Conservation (phyloP, 2,329 filamentous ascomycete genomes). For the Cercospora janseana region DNA sequence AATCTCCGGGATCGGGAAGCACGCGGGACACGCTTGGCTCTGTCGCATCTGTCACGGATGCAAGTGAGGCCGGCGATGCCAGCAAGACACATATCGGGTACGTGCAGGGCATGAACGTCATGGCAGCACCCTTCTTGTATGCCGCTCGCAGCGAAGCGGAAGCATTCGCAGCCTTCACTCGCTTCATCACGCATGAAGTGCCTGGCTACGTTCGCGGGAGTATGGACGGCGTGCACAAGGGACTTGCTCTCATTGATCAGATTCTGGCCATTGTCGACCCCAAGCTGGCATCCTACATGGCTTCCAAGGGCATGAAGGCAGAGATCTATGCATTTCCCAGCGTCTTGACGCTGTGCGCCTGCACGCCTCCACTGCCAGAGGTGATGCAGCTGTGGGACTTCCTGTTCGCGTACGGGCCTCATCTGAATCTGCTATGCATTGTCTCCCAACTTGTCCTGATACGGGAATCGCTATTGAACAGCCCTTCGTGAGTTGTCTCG, state of each 20-base stretch:
- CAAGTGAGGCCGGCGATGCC: slow-evolving; percentile 56
- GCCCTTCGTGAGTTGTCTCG: slow-evolving; percentile 65
- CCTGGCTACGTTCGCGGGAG: slow-evolving; percentile 92
- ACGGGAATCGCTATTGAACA: slow-evolving; percentile 77
- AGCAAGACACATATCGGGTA: slow-evolving; percentile 73
- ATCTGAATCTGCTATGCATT: slow-evolving; percentile 93
- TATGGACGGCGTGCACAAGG: slow-evolving; percentile 95
- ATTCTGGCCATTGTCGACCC: slow-evolving; percentile 88
- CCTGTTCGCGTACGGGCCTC: slow-evolving; percentile 89
- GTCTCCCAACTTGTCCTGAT: slow-evolving; percentile 91
- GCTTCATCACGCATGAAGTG: slow-evolving; percentile 80
- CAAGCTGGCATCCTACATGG: slow-evolving; percentile 79
- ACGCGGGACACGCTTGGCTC: slow-evolving; percentile 38
- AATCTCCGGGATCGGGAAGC: slow-evolving; percentile 37
- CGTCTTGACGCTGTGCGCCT: slow-evolving; percentile 90
- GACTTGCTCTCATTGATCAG: slow-evolving; percentile 85
- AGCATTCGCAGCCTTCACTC: slow-evolving; percentile 87
- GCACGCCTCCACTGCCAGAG: slow-evolving; percentile 90
- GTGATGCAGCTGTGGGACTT: slow-evolving; percentile 96
- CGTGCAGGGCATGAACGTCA: slow-evolving; percentile 98
- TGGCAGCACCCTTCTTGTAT: slow-evolving; percentile 93
- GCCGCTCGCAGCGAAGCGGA: slow-evolving; percentile 91
- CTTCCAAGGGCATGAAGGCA: slow-evolving; percentile 81
- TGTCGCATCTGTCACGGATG: slow-evolving; percentile 57
- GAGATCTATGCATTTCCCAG: slow-evolving; percentile 96